phyloP scores from a whole-genome alignment of 2,329 filamentous ascomycete genomes.

The Penicillium freii region DNA sequence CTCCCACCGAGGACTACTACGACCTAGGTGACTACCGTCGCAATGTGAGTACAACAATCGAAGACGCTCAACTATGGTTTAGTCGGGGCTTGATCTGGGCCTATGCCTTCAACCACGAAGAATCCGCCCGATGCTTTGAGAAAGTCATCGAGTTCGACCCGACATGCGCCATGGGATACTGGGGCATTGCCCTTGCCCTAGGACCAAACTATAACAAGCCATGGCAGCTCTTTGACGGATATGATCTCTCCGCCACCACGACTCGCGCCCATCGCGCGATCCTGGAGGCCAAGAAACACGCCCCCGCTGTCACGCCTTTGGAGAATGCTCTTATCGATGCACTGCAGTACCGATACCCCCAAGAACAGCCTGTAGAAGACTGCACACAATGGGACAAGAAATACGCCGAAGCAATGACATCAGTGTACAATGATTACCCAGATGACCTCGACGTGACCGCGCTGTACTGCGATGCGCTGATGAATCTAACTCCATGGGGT shows the following conservation, averaged over 20 bases:
- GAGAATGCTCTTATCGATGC: slow-evolving; percentile 66
- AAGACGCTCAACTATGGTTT: slow-evolving; percentile 40
- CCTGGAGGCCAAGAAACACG: slow-evolving; percentile 43
- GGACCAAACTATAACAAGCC: slow-evolving; percentile 78
- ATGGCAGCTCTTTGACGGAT: slow-evolving; percentile 66
- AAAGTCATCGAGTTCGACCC: slow-evolving; percentile 32
- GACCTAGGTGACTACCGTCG: slow-evolving; percentile 39
- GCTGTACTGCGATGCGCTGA: slow-evolving; percentile 63
- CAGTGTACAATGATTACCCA: slow-evolving; percentile 53
- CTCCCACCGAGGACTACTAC: slow-evolving; percentile 29
- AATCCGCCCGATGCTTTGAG: slow-evolving; percentile 37
- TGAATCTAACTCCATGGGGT: slow-evolving; percentile 65
- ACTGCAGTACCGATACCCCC: slow-evolving; percentile 60
- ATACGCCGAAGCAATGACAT: slow-evolving; percentile 62
- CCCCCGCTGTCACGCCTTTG: slow-evolving; percentile 44
- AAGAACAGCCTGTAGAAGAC: slow-evolving; percentile 48
- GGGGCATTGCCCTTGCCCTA: slow-evolving; percentile 57
- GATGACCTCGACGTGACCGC: slow-evolving; percentile 62
- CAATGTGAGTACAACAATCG: slow-evolving; percentile 28
- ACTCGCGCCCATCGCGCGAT: slow-evolving; percentile 47
- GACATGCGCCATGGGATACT: slow-evolving; percentile 38
- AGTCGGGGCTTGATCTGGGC: slow-evolving; percentile 40
- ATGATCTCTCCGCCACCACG: slow-evolving; percentile 49
- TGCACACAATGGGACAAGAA: slow-evolving; percentile 56
- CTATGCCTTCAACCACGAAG: slow-evolving; percentile 43